Conservation (phyloP, 2,329 filamentous ascomycete species). For the Colletotrichum sp. region DNA sequence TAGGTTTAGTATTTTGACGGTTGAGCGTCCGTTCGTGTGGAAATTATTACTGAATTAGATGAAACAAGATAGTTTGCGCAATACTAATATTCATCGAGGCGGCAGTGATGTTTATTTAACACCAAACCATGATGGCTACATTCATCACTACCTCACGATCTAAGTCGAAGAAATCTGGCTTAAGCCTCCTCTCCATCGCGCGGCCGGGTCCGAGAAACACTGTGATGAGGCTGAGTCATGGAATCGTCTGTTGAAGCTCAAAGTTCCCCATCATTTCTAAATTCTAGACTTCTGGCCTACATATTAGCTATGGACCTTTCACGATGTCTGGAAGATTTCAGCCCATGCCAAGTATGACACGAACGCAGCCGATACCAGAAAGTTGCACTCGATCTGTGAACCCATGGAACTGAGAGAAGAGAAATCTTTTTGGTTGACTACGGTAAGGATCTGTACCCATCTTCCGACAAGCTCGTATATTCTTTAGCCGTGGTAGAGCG, state of each 20-base stretch:
- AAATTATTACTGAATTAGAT: neutral
- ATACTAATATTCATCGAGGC: too few relatives aligned
- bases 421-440: neutral
- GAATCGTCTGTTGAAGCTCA: neutral
- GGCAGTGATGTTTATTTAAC: neutral
- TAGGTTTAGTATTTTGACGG: neutral
- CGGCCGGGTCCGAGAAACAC: neutral
- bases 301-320: neutral
- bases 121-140: rapidly evolving
- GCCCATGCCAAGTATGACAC: neutral
- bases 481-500: neutral
- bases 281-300: neutral
- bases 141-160: neutral
- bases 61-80: neutral
- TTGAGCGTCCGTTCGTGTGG: neutral
- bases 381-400: neutral
- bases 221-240: neutral
- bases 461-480: neutral
- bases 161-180: neutral
- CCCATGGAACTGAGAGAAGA: neutral
- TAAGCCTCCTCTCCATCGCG: neutral
- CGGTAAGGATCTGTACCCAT: neutral
- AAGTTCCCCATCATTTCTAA: neutral
- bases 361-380: rapidly evolving
- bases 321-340: neutral